Evolutionary conservation across 495 filamentous ascomycete species (phyloP).

Genomic region (Xylaria acuta): DNA sequence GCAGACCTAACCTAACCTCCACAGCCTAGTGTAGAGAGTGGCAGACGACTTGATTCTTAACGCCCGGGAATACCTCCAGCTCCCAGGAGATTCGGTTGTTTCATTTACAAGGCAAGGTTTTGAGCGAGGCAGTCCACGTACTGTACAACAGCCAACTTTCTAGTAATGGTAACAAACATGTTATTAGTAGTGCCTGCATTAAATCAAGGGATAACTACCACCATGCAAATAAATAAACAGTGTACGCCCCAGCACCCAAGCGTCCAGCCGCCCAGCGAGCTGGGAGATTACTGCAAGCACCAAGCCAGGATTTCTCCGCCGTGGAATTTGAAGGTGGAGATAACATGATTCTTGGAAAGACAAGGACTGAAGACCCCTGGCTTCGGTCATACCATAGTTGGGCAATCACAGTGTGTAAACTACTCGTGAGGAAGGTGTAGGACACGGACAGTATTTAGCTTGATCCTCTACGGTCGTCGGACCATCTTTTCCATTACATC

Average conservation of each 20-base stretch:
- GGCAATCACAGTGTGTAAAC: no score
- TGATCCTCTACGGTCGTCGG: no score
- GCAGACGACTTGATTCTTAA: neutral
- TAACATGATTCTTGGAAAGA: neutral
- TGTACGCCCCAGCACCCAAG: neutral
- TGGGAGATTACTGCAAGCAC: neutral
- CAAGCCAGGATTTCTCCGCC: neutral
- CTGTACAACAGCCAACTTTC: neutral
- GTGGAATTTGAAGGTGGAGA: conserved; percentile 6
- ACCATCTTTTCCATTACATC: no score
- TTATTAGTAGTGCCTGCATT: neutral
- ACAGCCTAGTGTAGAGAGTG: neutral
- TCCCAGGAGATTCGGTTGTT: neutral
- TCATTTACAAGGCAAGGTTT: neutral
- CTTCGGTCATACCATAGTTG: neutral
- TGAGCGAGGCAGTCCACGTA: neutral
- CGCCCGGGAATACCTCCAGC: neutral
- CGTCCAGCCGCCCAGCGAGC: neutral
- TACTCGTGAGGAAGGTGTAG: no score
- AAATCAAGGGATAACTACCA: neutral
- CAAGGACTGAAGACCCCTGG: neutral
- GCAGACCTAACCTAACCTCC: neutral
- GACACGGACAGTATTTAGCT: no score
- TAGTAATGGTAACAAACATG: neutral
- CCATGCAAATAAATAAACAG: neutral